These are phyloP conservation scores for Artemisia annua DNA, from an alignment of 129 eudicot genomes.

Conservation along the genomic window DNA sequence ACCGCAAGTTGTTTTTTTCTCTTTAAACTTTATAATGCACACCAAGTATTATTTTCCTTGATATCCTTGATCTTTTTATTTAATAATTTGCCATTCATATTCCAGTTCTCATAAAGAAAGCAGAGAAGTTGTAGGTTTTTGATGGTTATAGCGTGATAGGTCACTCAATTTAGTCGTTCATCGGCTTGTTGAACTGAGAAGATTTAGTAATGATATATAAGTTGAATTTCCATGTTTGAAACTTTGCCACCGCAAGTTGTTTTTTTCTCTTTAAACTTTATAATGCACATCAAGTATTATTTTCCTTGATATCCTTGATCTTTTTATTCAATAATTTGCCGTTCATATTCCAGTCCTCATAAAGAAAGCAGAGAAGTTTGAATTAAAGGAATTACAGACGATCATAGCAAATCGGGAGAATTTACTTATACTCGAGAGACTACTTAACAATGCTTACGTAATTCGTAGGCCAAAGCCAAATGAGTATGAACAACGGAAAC, in stretches of 20 bases:
- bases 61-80: too few relatives aligned
- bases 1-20: slow-evolving; percentile 13
- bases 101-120: too few relatives aligned
- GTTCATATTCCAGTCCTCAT: slow-evolving; percentile 53
- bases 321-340: not conserved
- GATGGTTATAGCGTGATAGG: not conserved
- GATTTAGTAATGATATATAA: slow-evolving; percentile 3
- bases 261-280: slow-evolving; percentile 5
- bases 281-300: not conserved
- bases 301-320: not conserved
- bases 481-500: slow-evolving; percentile 69
- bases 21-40: not conserved
- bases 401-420: slow-evolving; percentile 33
- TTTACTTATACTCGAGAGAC: slow-evolving; percentile 38
- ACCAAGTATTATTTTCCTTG: not conserved
- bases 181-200: not conserved
- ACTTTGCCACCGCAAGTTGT: not conserved
- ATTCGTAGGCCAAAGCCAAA: slow-evolving; percentile 58
- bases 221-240: not conserved
- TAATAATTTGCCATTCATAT: too few relatives aligned
- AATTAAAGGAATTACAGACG: slow-evolving; percentile 50
- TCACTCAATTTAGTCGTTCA: not conserved
- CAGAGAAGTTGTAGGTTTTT: not conserved
- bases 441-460: slow-evolving; percentile 58
- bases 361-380: slow-evolving; percentile 66